Percentiles rank a stretch among this genome's conserved stretches.
Evolutionary conservation across 805 yeast species (phyloP).

Genomic region (Myxozyma vanderwaltii): DNA sequence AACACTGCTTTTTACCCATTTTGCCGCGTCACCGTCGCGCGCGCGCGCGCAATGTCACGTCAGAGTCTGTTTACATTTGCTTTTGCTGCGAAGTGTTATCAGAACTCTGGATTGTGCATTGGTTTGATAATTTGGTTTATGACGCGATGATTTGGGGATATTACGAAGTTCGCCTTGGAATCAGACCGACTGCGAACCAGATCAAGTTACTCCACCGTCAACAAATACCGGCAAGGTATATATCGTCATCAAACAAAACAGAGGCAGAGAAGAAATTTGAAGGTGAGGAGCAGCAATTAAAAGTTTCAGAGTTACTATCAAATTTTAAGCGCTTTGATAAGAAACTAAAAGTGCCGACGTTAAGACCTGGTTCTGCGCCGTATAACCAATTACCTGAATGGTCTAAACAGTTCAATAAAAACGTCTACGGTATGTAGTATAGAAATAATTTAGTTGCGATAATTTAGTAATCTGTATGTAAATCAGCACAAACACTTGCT

Average conservation of each 20-base stretch:
- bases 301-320: conserved; percentile 3
- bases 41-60: not conserved
- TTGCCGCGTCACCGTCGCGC: not conserved
- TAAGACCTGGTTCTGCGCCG: not conserved
- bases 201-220: not conserved
- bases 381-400: not conserved
- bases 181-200: not conserved
- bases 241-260: not conserved
- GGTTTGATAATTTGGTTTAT: not conserved
- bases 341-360: not conserved
- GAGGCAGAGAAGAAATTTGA: too few relatives aligned
- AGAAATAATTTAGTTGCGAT: not conserved
- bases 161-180: not conserved
- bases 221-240: not conserved
- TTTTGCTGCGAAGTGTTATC: too few relatives aligned
- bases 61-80: too few relatives aligned
- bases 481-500: not conserved
- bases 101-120: not conserved
- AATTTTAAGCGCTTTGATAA: conserved; percentile 4
- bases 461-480: not conserved
- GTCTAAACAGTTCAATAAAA: conserved; percentile 9
- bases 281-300: too few relatives aligned
- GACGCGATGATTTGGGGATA: not conserved
- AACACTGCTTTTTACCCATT: not conserved
- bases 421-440: conserved; percentile 13